Evolutionary conservation across 495 filamentous ascomycete genomes (phyloP).

Genomic region (Talaromyces wortmannii): DNA sequence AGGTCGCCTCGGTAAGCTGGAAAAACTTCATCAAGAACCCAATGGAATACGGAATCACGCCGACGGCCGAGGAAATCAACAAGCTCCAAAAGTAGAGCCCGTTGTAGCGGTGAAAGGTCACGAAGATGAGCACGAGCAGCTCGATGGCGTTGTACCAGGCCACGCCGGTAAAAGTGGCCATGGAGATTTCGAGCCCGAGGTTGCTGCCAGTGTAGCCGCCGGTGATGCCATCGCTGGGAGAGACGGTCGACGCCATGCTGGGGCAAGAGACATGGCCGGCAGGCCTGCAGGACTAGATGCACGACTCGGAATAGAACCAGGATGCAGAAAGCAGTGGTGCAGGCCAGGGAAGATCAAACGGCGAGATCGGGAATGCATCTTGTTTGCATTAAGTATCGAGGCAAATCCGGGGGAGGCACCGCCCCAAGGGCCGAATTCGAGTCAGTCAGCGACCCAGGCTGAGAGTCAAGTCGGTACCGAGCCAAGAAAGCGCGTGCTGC

Average conservation of each 20-base stretch:
- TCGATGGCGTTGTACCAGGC: slow-evolving; percentile 52
- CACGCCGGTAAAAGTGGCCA: slow-evolving; percentile 45
- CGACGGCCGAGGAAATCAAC: slow-evolving; percentile 43
- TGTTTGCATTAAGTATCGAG: no score
- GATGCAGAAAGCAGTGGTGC: neutral
- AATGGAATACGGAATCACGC: slow-evolving; percentile 49
- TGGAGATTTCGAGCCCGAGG: slow-evolving; percentile 37
- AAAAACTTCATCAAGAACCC: slow-evolving; percentile 60
- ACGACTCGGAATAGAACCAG: neutral
- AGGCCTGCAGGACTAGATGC: neutral
- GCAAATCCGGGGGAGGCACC: no score
- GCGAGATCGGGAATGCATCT: no score
- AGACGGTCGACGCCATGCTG: slow-evolving; percentile 3
- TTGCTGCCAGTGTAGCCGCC: slow-evolving; percentile 29
- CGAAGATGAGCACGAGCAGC: slow-evolving; percentile 46
- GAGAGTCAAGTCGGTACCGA: no score
- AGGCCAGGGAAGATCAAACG: neutral
- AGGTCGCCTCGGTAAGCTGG: slow-evolving; percentile 27
- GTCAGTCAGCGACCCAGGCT: no score
- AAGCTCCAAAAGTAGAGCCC: slow-evolving; percentile 56
- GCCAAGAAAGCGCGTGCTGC: no score
- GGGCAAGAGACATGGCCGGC: no score
- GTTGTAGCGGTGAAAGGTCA: slow-evolving; percentile 44
- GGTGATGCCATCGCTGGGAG: slow-evolving; percentile 35
- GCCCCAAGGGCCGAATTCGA: no score